Conservation (phyloP, 2,329 filamentous ascomycete genomes). For the Zymoseptoria pseudotritici region DNA sequence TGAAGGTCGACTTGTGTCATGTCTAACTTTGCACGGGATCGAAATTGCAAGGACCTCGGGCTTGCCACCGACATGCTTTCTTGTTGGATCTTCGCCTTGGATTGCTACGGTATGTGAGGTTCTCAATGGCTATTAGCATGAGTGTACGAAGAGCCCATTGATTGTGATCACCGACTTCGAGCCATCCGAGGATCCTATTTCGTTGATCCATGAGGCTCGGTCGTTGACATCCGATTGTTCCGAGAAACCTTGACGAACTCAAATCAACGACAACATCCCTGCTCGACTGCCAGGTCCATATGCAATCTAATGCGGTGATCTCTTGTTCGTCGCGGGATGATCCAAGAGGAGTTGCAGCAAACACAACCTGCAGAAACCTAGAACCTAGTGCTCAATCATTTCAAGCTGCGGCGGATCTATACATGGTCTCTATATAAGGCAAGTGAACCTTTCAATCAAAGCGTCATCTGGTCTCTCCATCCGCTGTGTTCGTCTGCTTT, state of each 20-base stretch:
- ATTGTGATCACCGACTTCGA: background rate
- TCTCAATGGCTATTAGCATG: background rate
- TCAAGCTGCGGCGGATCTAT: background rate
- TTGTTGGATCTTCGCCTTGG: background rate
- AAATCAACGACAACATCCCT: background rate
- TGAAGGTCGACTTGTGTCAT: background rate
- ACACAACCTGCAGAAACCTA: background rate
- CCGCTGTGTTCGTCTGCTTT: background rate
- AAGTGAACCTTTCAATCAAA: background rate
- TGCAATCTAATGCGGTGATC: background rate
- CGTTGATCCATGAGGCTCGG: background rate
- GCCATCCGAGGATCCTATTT: background rate
- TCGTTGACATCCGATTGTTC: too few species aligned
- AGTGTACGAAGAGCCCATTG: background rate
- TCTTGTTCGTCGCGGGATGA: background rate
- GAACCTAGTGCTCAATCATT: background rate
- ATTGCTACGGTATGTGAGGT: background rate
- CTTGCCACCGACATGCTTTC: background rate
- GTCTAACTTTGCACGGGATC: background rate
- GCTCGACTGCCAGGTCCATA: background rate
- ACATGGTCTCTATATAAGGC: background rate
- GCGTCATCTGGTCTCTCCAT: background rate
- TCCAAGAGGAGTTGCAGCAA: background rate
- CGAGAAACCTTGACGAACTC: background rate
- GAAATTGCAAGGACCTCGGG: background rate